Percentiles rank a stretch among this genome's conserved stretches.
phyloP scores from a whole-genome alignment of 768 basidiomycete species.

The Russula abietina region DNA sequence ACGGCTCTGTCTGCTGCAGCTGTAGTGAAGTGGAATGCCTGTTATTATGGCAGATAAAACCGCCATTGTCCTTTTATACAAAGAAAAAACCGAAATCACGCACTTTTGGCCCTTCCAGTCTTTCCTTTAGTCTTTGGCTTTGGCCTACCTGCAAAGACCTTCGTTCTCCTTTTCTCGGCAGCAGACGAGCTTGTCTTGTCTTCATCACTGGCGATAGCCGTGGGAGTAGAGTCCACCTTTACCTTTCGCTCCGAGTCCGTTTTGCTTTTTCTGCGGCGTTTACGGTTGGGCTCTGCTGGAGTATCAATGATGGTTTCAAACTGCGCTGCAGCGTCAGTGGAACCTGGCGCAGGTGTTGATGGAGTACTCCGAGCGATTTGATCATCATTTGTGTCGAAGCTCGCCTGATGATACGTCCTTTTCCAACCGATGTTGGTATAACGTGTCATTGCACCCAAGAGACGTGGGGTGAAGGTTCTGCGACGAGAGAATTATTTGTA shows the following conservation, averaged over 20 bases:
- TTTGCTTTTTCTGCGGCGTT: slow-evolving; percentile 46
- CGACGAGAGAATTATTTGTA: too few species aligned
- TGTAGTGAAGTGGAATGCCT: neutral
- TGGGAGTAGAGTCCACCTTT: neutral
- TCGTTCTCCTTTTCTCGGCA: slow-evolving; percentile 28
- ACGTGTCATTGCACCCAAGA: slow-evolving; percentile 53
- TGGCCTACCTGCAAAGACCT: slow-evolving; percentile 28
- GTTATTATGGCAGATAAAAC: too few species aligned
- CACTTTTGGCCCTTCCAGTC: slow-evolving; percentile 28
- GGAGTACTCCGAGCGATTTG: slow-evolving; percentile 21
- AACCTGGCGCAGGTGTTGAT: slow-evolving; percentile 7
- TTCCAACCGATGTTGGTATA: slow-evolving; percentile 71
- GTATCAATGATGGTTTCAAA: slow-evolving; percentile 13
- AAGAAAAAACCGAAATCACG: neutral
- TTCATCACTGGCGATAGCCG: slow-evolving; percentile 11
- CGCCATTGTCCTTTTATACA: neutral
- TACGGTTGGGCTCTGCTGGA: slow-evolving; percentile 54
- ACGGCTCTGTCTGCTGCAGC: slow-evolving; percentile 30
- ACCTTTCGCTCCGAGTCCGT: slow-evolving; percentile 32
- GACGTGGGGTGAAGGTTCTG: too few species aligned
- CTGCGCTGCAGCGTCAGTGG: neutral
- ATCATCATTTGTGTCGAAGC: slow-evolving; percentile 35
- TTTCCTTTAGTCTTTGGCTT: slow-evolving; percentile 30
- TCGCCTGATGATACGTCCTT: slow-evolving; percentile 63
- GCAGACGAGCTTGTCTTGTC: slow-evolving; percentile 24